A percentile compares a stretch with the other conserved stretches of the same genome.
Conservation (phyloP, 768 basidiomycete genomes). For the Mycena rosella region DNA sequence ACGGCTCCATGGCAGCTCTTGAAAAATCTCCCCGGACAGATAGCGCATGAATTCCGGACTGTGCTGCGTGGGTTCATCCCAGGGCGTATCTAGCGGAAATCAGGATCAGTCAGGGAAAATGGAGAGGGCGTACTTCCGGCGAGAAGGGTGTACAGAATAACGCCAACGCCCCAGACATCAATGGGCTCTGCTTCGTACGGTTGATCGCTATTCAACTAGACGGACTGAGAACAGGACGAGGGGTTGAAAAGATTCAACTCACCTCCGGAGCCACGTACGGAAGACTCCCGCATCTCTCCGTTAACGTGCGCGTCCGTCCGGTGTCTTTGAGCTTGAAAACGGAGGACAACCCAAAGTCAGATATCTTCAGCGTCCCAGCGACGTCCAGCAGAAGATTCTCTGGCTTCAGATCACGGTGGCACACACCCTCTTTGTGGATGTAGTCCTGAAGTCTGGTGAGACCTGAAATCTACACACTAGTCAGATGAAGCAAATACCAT, state of each 20-base stretch:
- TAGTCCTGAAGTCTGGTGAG: slow-evolving; percentile 66
- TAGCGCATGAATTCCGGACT: slow-evolving; percentile 88
- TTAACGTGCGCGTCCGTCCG: slow-evolving; percentile 81
- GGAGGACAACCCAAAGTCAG: slow-evolving; percentile 94
- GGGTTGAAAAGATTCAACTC: slow-evolving; percentile 34
- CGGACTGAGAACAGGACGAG: not conserved
- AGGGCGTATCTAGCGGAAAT: slow-evolving; percentile 85
- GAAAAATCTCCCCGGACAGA: slow-evolving; percentile 77
- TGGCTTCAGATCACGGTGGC: slow-evolving; percentile 97
- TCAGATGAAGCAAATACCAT: slow-evolving; percentile 64
- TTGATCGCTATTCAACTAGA: slow-evolving; percentile 71
- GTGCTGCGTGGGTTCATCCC: slow-evolving; percentile 91
- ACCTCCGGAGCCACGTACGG: slow-evolving; percentile 98
- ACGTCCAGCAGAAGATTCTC: slow-evolving; percentile 93
- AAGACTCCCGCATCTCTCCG: slow-evolving; percentile 90
- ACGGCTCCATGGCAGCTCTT: slow-evolving; percentile 83
- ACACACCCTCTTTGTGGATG: slow-evolving; percentile 91
- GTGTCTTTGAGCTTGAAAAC: slow-evolving; percentile 89
- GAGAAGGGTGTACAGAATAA: slow-evolving; percentile 92
- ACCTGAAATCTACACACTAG: not conserved
- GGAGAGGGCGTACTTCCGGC: slow-evolving; percentile 80
- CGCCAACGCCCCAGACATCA: slow-evolving; percentile 96
- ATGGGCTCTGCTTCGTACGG: slow-evolving; percentile 93
- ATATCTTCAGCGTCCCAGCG: slow-evolving; percentile 89
- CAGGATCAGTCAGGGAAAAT: not conserved